A percentile compares a stretch with the other conserved stretches of the same genome.
phyloP scores from a whole-genome alignment of 2,329 filamentous ascomycete species.

The Beauveria sp. region DNA sequence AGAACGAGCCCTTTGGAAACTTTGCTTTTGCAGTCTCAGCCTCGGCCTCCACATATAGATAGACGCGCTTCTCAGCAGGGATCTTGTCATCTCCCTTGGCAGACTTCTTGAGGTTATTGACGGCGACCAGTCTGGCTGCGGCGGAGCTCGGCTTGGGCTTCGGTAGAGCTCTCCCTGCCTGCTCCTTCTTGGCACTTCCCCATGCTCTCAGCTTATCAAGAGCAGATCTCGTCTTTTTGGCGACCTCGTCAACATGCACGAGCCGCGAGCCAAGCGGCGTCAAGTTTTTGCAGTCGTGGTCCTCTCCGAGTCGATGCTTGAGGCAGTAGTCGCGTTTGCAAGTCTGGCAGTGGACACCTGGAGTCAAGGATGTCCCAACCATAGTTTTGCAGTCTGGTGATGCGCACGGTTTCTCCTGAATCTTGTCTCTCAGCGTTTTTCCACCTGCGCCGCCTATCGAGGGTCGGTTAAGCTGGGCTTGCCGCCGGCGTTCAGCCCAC shows the following conservation, averaged over 20 bases:
- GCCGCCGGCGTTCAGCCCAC: slow-evolving; percentile 52
- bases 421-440: slow-evolving; percentile 45
- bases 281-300: slow-evolving; percentile 78
- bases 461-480: slow-evolving; percentile 44
- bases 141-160: slow-evolving; percentile 57
- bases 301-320: slow-evolving; percentile 67
- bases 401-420: slow-evolving; percentile 60
- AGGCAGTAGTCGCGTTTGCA: slow-evolving; percentile 73
- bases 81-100: slow-evolving; percentile 88
- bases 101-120: slow-evolving; percentile 73
- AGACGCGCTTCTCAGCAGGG: slow-evolving; percentile 75
- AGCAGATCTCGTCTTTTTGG: slow-evolving; percentile 64
- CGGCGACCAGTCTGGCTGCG: slow-evolving; percentile 57
- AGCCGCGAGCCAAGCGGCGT: slow-evolving; percentile 46
- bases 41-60: slow-evolving; percentile 84
- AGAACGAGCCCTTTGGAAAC: slow-evolving; percentile 74
- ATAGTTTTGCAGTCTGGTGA: slow-evolving; percentile 59
- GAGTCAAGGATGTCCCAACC: slow-evolving; percentile 59
- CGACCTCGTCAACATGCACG: slow-evolving; percentile 38
- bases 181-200: slow-evolving; percentile 66
- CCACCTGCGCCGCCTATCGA: slow-evolving; percentile 42
- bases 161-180: slow-evolving; percentile 50
- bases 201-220: slow-evolving; percentile 72
- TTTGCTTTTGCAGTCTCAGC: slow-evolving; percentile 79
- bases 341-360: slow-evolving; percentile 61